Percentiles rank a stretch among this genome's conserved stretches.
Evolutionary conservation across 805 yeast species (phyloP).

Genomic region (Nadsonia fulvescens): DNA sequence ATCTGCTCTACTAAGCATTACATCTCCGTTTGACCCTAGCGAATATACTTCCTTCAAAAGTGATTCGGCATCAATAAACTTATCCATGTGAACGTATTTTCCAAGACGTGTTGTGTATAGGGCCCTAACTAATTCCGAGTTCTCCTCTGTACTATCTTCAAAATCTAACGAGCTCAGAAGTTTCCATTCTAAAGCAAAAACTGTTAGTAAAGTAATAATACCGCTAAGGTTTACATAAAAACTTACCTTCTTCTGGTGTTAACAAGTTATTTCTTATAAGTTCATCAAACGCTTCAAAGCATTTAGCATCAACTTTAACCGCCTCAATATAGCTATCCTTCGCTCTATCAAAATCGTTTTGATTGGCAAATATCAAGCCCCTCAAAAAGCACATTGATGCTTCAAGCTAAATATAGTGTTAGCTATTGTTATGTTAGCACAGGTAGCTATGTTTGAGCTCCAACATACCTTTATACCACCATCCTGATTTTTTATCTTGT

Average conservation of each 20-base stretch:
- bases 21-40: conserved; percentile 50
- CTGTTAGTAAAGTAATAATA: no score
- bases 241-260: conserved; percentile 67
- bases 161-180: conserved; percentile 47
- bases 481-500: conserved; percentile 21
- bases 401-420: conserved; percentile 35
- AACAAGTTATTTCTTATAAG: conserved; percentile 52
- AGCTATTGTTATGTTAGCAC: neutral
- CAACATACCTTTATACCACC: conserved; percentile 74
- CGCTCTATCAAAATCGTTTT: conserved; percentile 71
- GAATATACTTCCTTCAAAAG: conserved; percentile 55
- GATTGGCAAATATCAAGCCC: conserved; percentile 68
- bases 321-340: conserved; percentile 80
- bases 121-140: conserved; percentile 60
- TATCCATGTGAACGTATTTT: conserved; percentile 40
- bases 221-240: conserved; percentile 9
- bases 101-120: conserved; percentile 62
- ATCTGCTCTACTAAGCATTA: conserved; percentile 52
- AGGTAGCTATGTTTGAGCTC: neutral
- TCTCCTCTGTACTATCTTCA: conserved; percentile 44
- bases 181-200: conserved; percentile 46
- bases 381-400: conserved; percentile 74
- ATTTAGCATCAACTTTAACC: conserved; percentile 68
- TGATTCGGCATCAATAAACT: conserved; percentile 46
- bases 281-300: conserved; percentile 82